Evolutionary conservation across 257 asterid genomes (phyloP).

Genomic region (Solanum phureja): DNA sequence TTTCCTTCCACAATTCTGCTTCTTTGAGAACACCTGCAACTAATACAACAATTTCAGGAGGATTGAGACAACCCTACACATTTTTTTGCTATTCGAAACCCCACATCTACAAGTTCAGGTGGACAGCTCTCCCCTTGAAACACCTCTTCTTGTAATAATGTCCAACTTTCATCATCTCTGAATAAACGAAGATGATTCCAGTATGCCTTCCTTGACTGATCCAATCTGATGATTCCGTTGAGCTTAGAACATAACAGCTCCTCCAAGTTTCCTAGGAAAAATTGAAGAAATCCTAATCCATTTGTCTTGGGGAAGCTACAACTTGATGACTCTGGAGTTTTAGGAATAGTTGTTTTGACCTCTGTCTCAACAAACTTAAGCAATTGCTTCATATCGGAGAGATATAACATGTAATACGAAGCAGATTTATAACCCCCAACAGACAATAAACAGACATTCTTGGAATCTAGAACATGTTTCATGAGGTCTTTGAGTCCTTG

Average conservation of each 20-base stretch:
- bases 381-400: not conserved
- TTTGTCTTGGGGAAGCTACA: not conserved
- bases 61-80: not conserved
- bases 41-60: not conserved
- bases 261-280: not conserved
- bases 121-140: not conserved
- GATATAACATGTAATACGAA: not conserved
- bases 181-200: too few relatives aligned
- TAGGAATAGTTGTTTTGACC: not conserved
- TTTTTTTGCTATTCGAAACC: not conserved
- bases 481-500: not conserved
- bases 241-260: not conserved
- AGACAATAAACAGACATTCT: not conserved
- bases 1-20: not conserved
- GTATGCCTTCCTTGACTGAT: not conserved
- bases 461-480: not conserved
- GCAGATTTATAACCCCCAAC: not conserved
- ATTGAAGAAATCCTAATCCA: not conserved
- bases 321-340: not conserved
- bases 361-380: not conserved
- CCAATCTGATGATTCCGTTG: not conserved
- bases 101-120: not conserved
- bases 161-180: not conserved
- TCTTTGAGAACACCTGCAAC: too few relatives aligned
- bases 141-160: not conserved